Conservation (phyloP, 345 rosid genomes). For the Cardamine resedifolia region DNA sequence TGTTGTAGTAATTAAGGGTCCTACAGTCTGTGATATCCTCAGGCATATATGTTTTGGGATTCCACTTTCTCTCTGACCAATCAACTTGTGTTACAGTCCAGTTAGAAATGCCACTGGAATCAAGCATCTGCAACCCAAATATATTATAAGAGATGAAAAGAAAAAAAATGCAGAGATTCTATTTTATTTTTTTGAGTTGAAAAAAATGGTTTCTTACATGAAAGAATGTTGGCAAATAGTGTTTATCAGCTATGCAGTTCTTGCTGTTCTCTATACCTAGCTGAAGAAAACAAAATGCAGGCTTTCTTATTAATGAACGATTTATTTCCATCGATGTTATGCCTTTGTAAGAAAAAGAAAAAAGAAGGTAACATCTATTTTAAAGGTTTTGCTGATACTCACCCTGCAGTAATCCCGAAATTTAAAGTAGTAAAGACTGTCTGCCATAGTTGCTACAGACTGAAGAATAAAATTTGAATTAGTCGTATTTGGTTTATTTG, state of each 20-base stretch:
- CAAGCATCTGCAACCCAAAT: constrained; percentile 59
- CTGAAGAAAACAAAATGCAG: constrained; percentile 48
- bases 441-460: constrained; percentile 85
- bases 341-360: background rate
- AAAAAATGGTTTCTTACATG: constrained; percentile 51
- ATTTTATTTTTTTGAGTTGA: background rate
- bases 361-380: background rate
- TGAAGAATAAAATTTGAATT: too few species aligned
- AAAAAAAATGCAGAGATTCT: background rate
- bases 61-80: constrained; percentile 99
- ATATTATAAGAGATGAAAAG: background rate
- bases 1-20: too few species aligned
- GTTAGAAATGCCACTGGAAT: constrained; percentile 87
- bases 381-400: constrained; percentile 11
- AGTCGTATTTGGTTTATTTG: too few species aligned
- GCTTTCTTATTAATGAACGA: constrained; percentile 15
- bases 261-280: constrained; percentile 89
- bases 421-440: constrained; percentile 84
- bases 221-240: constrained; percentile 94
- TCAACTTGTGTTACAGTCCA: constrained; percentile 96
- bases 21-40: constrained; percentile 64
- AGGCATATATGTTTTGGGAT: constrained; percentile 83
- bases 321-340: too few species aligned
- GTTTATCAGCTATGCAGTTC: constrained; percentile 98
- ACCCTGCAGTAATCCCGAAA: constrained; percentile 96